These are phyloP conservation scores for Skeletonema potamos DNA, from an alignment of 108 stramenopile genomes.

Conservation along the genomic window DNA sequence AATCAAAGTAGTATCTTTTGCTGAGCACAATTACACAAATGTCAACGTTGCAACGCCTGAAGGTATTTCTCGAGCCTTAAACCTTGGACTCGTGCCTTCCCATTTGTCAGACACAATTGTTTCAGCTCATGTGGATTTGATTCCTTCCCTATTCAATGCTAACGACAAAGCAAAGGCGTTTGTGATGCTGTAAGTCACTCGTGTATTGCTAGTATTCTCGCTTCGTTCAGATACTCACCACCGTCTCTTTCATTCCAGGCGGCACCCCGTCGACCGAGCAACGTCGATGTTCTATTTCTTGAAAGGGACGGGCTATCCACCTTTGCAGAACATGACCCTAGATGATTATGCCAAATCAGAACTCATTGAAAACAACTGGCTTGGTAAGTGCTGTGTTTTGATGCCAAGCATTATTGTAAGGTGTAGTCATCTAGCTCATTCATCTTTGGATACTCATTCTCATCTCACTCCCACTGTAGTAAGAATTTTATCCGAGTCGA, in stretches of 20 bases:
- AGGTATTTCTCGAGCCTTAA: conserved; percentile 37
- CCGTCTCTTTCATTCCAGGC: too few relatives aligned
- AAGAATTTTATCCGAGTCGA: conserved; percentile 38
- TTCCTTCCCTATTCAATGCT: conserved; percentile 39
- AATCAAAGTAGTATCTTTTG: conserved; percentile 25
- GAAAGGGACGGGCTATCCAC: conserved; percentile 23
- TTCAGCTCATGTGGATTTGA: conserved; percentile 29
- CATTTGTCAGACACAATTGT: conserved; percentile 34
- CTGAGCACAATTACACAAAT: conserved; percentile 52
- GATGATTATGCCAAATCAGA: conserved; percentile 55
- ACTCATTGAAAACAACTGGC: conserved; percentile 56
- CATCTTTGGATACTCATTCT: not conserved
- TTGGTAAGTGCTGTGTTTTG: conserved; percentile 24
- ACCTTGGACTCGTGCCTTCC: conserved; percentile 33
- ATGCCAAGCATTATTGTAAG: not conserved
- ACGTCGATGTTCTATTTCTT: conserved; percentile 46
- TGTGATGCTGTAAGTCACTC: conserved; percentile 40
- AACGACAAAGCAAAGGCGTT: conserved; percentile 35
- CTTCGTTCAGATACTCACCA: too few relatives aligned
- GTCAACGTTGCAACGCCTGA: conserved; percentile 47
- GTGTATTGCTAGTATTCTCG: too few relatives aligned
- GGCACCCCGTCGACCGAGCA: conserved; percentile 52
- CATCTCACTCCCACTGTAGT: conserved; percentile 5
- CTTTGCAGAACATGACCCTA: conserved; percentile 37
- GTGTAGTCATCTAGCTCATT: not conserved